A percentile compares a stretch with the other conserved stretches of the same genome.
These are phyloP conservation scores for Malus sieversii DNA, from an alignment of 306 rosid genomes.

Conservation along the genomic window DNA sequence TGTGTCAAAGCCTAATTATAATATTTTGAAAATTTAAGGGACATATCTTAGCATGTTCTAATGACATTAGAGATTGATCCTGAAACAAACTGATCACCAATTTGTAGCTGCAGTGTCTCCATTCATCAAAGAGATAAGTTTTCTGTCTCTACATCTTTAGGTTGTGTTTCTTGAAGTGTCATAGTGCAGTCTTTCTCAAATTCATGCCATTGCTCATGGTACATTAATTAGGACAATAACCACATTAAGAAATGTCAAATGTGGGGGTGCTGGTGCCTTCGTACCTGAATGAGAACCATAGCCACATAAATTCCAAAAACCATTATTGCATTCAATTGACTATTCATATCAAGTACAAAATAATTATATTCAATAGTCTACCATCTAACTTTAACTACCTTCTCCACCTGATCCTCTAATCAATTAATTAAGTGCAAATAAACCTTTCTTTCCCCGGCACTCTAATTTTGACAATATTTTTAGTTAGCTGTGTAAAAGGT, in stretches of 20 bases:
- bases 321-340: not conserved
- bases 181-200: not conserved
- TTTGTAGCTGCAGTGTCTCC: not conserved
- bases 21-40: not conserved
- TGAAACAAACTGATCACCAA: not conserved
- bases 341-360: not conserved
- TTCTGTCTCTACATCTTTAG: not conserved
- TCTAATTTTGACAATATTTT: not conserved
- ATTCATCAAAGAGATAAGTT: not conserved
- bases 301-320: not conserved
- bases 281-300: not conserved
- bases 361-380: not conserved
- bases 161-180: too few relatives aligned
- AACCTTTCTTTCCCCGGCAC: conserved; percentile 1
- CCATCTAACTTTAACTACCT: not conserved
- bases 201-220: not conserved
- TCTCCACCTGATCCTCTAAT: not conserved
- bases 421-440: not conserved
- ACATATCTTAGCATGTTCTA: not conserved
- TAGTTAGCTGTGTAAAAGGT: too few relatives aligned
- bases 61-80: too few relatives aligned
- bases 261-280: not conserved
- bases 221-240: not conserved
- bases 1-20: not conserved
- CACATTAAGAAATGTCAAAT: too few relatives aligned